These are phyloP conservation scores for Aspergillus sp. DNA, from an alignment of 2,329 filamentous ascomycete genomes.

Conservation along the genomic window DNA sequence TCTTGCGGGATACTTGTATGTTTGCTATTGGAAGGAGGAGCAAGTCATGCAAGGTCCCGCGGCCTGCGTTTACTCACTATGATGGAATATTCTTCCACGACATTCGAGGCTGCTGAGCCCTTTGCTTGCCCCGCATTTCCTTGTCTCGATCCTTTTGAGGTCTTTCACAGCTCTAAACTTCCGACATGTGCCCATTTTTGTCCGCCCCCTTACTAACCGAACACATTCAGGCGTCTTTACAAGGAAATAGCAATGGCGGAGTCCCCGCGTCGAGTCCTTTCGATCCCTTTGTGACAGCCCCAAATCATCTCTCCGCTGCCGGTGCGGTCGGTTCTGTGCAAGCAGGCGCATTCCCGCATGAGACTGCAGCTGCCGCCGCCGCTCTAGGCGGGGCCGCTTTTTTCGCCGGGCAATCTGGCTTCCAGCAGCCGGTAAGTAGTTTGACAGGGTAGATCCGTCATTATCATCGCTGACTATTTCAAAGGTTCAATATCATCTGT, in stretches of 20 bases:
- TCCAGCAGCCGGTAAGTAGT: constrained; percentile 62
- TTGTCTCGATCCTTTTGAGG: too few relatives aligned
- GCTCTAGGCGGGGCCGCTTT: constrained; percentile 63
- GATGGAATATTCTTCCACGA: neutral
- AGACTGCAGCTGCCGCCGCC: constrained; percentile 50
- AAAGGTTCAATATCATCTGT: constrained; percentile 88
- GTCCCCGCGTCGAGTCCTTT: constrained; percentile 54
- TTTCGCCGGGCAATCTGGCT: constrained; percentile 60
- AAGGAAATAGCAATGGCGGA: constrained; percentile 50
- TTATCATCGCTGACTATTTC: neutral
- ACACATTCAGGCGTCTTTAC: constrained; percentile 31
- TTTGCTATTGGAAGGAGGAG: neutral
- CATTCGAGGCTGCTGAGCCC: neutral
- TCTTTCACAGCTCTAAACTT: neutral
- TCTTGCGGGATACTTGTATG: neutral
- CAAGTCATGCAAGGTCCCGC: neutral
- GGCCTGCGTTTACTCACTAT: neutral
- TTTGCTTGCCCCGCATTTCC: neutral
- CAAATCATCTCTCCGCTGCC: constrained; percentile 53
- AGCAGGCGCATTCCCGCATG: constrained; percentile 77
- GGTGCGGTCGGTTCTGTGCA: constrained; percentile 46
- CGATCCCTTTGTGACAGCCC: constrained; percentile 65
- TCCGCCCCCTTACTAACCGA: constrained; percentile 17
- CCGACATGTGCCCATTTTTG: neutral
- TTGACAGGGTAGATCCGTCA: neutral